Percentiles rank a stretch among this genome's conserved stretches.
Conservation (phyloP, 306 rosid genomes). For the Calophaca sinica region DNA sequence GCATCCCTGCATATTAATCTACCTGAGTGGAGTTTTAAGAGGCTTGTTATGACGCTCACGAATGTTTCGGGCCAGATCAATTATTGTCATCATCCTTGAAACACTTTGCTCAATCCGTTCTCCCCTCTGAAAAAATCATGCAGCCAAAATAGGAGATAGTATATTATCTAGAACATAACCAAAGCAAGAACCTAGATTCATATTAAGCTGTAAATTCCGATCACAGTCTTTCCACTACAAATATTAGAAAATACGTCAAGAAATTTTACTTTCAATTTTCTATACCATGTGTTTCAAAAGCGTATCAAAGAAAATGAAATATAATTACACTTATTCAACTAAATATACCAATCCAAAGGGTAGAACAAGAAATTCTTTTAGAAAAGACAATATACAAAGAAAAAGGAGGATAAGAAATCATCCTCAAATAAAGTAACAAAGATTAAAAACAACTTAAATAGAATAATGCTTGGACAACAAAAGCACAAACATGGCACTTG, state of each 20-base stretch:
- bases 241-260: constrained; percentile 2
- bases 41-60: constrained; percentile 97
- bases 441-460: not conserved
- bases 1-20: constrained; percentile 30
- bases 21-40: constrained; percentile 95
- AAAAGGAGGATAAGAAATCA: constrained; percentile 9
- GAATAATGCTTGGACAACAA: not conserved
- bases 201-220: constrained; percentile 24
- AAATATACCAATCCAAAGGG: not conserved
- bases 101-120: constrained; percentile 93
- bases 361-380: not conserved
- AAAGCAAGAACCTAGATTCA: constrained; percentile 21
- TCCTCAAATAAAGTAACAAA: not conserved
- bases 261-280: not conserved
- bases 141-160: constrained; percentile 34
- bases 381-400: not conserved
- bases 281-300: not conserved
- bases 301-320: constrained; percentile 28
- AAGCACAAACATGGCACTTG: constrained; percentile 9
- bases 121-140: constrained; percentile 63
- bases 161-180: constrained; percentile 35
- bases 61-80: constrained; percentile 94
- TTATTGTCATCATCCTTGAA: constrained; percentile 88
- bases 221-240: constrained; percentile 22
- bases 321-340: not conserved